Percentiles rank a stretch among this genome's conserved stretches.
Evolutionary conservation across 306 rosid species (phyloP).

Genomic region (Betula pendula): DNA sequence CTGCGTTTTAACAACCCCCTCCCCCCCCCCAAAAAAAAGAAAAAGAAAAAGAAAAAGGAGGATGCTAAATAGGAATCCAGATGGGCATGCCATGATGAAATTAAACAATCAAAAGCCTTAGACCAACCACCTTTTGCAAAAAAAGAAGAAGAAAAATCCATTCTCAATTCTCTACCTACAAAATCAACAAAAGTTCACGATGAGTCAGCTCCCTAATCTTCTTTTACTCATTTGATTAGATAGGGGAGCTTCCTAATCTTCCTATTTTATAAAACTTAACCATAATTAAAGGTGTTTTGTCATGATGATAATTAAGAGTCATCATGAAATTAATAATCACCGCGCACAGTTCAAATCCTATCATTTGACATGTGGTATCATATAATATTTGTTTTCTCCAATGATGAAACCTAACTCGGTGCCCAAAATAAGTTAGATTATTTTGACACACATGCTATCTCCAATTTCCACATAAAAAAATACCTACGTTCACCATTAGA

Average conservation of each 20-base stretch:
- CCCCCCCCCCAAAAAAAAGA: too few relatives aligned
- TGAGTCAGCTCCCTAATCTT: conserved; percentile 8
- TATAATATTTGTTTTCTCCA: neutral
- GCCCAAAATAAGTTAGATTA: too few relatives aligned
- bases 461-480: too few relatives aligned
- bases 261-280: neutral
- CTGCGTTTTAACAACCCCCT: too few relatives aligned
- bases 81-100: conserved; percentile 19
- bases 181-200: neutral
- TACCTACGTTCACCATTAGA: too few relatives aligned
- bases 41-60: too few relatives aligned
- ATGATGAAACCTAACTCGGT: too few relatives aligned
- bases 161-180: neutral
- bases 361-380: neutral
- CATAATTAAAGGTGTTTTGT: neutral
- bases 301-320: neutral
- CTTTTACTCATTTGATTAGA: neutral
- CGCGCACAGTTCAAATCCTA: neutral
- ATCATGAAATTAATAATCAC: neutral
- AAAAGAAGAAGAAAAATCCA: neutral
- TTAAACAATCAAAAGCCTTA: neutral
- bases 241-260: conserved; percentile 1
- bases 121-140: conserved; percentile 7
- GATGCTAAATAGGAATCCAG: neutral
- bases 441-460: too few relatives aligned